Conservation (phyloP, 352 stramenopile species). For the Pythium aphanidermatum region DNA sequence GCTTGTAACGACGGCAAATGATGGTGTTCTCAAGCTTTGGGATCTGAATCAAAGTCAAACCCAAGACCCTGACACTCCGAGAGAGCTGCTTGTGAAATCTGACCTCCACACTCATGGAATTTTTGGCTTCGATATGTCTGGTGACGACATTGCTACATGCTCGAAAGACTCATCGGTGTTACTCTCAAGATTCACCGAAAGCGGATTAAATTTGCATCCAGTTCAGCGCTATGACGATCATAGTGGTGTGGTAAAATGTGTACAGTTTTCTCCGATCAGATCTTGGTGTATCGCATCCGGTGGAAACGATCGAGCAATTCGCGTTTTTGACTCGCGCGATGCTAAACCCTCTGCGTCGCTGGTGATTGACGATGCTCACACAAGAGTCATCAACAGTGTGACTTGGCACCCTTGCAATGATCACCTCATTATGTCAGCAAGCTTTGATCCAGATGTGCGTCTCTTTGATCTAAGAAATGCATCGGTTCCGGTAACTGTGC, state of each 20-base stretch:
- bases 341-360: not conserved
- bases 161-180: slow-evolving; percentile 44
- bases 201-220: slow-evolving; percentile 9
- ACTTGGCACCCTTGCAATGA: slow-evolving; percentile 40
- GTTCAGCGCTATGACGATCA: slow-evolving; percentile 31
- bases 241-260: slow-evolving; percentile 42
- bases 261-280: slow-evolving; percentile 23
- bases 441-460: slow-evolving; percentile 42
- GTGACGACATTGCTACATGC: slow-evolving; percentile 32
- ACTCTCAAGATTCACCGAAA: slow-evolving; percentile 25
- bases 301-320: slow-evolving; percentile 37
- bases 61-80: slow-evolving; percentile 7
- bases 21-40: slow-evolving; percentile 45
- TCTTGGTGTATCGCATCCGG: slow-evolving; percentile 29
- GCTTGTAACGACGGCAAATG: slow-evolving; percentile 43
- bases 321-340: slow-evolving; percentile 29
- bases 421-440: slow-evolving; percentile 37
- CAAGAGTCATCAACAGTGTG: slow-evolving; percentile 48
- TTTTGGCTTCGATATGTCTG: slow-evolving; percentile 36
- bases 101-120: slow-evolving; percentile 39
- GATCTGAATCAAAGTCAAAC: slow-evolving; percentile 38
- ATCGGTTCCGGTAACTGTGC: slow-evolving; percentile 27
- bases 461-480: slow-evolving; percentile 40
- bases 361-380: slow-evolving; percentile 24
- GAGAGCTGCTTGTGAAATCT: slow-evolving; percentile 23